phyloP scores from a whole-genome alignment of 345 rosid species.

The Rhodamnia rubescens region DNA sequence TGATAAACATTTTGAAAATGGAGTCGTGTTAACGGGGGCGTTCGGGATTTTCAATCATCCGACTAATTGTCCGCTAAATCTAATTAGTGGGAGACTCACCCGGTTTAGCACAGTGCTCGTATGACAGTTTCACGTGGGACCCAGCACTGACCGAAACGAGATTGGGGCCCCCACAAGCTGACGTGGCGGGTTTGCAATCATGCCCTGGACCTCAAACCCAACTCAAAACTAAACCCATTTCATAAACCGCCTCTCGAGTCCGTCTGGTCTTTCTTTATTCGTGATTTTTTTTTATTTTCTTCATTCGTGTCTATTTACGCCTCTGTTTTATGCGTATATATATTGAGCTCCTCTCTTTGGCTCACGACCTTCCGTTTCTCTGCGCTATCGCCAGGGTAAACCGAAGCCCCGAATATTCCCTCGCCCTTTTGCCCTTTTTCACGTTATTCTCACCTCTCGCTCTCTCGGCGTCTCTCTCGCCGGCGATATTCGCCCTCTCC shows the following conservation, averaged over 20 bases:
- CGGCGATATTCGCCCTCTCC: not conserved
- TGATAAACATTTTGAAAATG: not conserved
- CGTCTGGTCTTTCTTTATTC: not conserved
- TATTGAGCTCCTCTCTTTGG: not conserved
- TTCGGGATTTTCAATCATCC: not conserved
- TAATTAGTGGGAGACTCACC: no score
- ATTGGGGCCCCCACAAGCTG: not conserved
- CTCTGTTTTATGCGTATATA: not conserved
- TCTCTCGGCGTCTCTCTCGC: not conserved
- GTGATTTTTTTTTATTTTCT: no score
- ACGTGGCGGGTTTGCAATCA: not conserved
- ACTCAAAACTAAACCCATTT: not conserved
- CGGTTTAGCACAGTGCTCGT: not conserved
- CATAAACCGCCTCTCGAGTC: not conserved
- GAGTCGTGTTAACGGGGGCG: not conserved
- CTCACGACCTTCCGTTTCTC: not conserved
- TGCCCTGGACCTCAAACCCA: not conserved
- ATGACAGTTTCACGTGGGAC: not conserved
- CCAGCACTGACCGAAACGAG: not conserved
- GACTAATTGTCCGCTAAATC: no score
- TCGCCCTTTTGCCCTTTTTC: accelerated
- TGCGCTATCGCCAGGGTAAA: not conserved
- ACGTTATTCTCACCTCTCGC: not conserved
- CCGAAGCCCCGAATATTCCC: not conserved
- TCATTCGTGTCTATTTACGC: not conserved